A percentile compares a stretch with the other conserved stretches of the same genome.
phyloP scores from a whole-genome alignment of 116 monocot genomes.

The Zostera marina region DNA sequence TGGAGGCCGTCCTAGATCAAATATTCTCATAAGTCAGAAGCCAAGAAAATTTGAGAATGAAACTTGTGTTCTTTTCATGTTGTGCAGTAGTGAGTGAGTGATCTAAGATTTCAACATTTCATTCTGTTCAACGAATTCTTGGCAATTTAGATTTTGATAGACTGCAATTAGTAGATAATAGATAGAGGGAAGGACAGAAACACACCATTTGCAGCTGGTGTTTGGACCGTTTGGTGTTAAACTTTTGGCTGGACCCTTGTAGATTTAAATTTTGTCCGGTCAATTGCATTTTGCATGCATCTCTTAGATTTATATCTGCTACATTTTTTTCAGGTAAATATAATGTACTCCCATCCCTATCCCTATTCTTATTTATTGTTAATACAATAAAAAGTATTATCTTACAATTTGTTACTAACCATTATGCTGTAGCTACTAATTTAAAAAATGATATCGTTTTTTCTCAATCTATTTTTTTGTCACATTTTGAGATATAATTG shows the following conservation, averaged over 20 bases:
- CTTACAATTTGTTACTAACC: too few species aligned
- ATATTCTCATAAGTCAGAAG: too few species aligned
- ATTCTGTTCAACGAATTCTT: too few species aligned
- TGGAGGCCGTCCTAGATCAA: slow-evolving; percentile 38
- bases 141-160: background rate
- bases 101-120: too few species aligned
- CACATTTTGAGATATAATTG: background rate
- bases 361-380: slow-evolving; percentile 6
- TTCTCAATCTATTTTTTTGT: background rate
- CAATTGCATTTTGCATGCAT: slow-evolving; percentile 26
- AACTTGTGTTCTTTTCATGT: background rate
- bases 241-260: slow-evolving; percentile 34
- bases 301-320: slow-evolving; percentile 27
- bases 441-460: background rate
- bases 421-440: too few species aligned
- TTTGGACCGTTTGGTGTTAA: slow-evolving; percentile 16
- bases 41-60: background rate
- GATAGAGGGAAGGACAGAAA: background rate
- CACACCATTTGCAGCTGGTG: slow-evolving; percentile 8
- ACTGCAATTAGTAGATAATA: background rate
- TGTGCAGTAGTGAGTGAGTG: background rate
- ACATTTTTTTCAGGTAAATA: slow-evolving; percentile 11
- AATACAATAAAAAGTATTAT: slow-evolving; percentile 6
- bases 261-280: slow-evolving; percentile 53
- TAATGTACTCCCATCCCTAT: background rate